These are phyloP conservation scores for Penicillium sp. DNA, from an alignment of 2,329 filamentous ascomycete species.

Conservation along the genomic window DNA sequence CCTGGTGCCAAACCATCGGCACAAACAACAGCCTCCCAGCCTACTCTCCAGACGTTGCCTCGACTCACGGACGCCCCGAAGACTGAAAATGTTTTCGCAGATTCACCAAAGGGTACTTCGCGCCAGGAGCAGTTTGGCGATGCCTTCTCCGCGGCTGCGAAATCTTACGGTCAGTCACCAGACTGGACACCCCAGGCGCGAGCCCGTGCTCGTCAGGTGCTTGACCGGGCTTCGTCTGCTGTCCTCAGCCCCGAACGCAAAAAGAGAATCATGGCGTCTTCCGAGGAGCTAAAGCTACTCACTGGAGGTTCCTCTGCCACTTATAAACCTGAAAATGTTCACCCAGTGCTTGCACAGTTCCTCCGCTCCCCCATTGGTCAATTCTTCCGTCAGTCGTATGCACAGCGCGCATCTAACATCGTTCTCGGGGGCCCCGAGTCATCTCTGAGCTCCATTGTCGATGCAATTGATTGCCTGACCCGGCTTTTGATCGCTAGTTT, in stretches of 20 bases:
- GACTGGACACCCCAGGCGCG: slow-evolving; percentile 45
- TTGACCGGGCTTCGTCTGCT: slow-evolving; percentile 41
- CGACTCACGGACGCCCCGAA: slow-evolving; percentile 51
- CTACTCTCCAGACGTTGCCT: slow-evolving; percentile 48
- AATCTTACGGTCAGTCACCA: slow-evolving; percentile 47
- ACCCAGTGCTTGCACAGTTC: slow-evolving; percentile 50
- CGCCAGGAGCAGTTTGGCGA: slow-evolving; percentile 39
- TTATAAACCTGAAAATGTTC: slow-evolving; percentile 51
- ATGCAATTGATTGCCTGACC: slow-evolving; percentile 70
- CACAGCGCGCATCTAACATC: slow-evolving; percentile 63
- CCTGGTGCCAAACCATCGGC: slow-evolving; percentile 31
- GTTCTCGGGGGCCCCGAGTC: slow-evolving; percentile 75
- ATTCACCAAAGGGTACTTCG: slow-evolving; percentile 38
- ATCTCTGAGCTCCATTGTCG: slow-evolving; percentile 65
- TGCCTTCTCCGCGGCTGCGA: slow-evolving; percentile 47
- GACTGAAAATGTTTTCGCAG: slow-evolving; percentile 49
- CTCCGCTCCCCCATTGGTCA: slow-evolving; percentile 59
- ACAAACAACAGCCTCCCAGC: slow-evolving; percentile 46
- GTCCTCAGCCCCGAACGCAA: slow-evolving; percentile 43
- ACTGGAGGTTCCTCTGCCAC: slow-evolving; percentile 29
- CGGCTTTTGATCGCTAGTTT: slow-evolving; percentile 72
- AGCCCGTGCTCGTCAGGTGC: slow-evolving; percentile 38
- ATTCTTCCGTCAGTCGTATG: slow-evolving; percentile 70
- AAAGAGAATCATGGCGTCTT: slow-evolving; percentile 36
- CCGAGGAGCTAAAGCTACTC: slow-evolving; percentile 40